These are phyloP conservation scores for Chalara sp. DNA, from an alignment of 2,329 filamentous ascomycete genomes.

Conservation along the genomic window DNA sequence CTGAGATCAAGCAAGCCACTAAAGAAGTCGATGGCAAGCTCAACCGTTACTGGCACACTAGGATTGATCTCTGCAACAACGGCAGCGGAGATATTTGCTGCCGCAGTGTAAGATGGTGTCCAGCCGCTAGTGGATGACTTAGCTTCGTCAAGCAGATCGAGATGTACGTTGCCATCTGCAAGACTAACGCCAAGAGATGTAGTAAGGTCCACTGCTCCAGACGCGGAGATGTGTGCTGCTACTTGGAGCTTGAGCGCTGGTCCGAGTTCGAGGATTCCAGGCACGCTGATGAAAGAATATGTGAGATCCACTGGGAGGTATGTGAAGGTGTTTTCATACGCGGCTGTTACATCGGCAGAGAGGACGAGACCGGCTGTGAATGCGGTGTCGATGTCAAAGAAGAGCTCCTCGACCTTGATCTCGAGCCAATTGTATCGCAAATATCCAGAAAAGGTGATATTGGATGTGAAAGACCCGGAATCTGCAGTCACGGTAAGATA, in stretches of 20 bases:
- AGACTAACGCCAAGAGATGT: constrained; percentile 28
- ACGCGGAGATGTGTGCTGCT: constrained; percentile 30
- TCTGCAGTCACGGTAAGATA: constrained; percentile 31
- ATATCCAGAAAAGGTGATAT: constrained; percentile 35
- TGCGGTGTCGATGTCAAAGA: constrained; percentile 36
- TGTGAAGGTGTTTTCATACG: constrained; percentile 28
- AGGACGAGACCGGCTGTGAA: constrained; percentile 32
- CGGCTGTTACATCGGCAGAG: constrained; percentile 27
- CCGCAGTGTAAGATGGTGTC: constrained; percentile 30
- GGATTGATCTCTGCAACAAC: constrained; percentile 29
- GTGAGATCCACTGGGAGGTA: constrained; percentile 31
- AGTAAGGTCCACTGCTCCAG: constrained; percentile 26
- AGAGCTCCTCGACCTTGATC: constrained; percentile 29
- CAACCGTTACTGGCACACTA: constrained; percentile 30
- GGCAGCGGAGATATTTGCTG: constrained; percentile 28
- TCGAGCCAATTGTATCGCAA: constrained; percentile 34
- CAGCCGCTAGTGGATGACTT: constrained; percentile 28
- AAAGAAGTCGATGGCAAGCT: constrained; percentile 32
- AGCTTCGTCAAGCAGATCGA: constrained; percentile 29
- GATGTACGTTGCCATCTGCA: constrained; percentile 31
- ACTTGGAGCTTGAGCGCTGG: constrained; percentile 32
- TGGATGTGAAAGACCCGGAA: constrained; percentile 28
- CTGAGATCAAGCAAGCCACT: constrained; percentile 30
- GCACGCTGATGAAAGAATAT: constrained; percentile 32
- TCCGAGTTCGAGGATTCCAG: constrained; percentile 33